Evolutionary conservation across 495 filamentous ascomycete genomes (phyloP), one percentile per base, ranked within the genome.

Genomic region (Aspergillus indologenus): DNA sequence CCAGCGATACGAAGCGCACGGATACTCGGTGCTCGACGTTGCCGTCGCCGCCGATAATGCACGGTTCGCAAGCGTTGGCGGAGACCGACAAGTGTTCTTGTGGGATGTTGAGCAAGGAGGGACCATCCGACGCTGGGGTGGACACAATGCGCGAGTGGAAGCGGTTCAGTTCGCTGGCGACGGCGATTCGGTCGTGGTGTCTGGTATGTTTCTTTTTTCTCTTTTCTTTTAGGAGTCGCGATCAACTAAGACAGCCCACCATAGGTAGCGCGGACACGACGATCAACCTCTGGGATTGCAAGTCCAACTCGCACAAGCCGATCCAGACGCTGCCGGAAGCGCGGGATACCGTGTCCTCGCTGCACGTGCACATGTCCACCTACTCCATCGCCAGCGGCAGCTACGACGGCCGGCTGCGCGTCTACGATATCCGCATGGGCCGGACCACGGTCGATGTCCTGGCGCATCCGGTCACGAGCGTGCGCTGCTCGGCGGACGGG

Each of bases 361-460:
- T 97, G 0, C 81, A 76, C 23, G 73, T 73, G 0, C 73, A 79
- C 53, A 71, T 70, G 69, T 61, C 72, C 18, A 72, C 66, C 0
- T 76, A 77, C 49, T 77, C 75, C 2, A 77, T 79, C 19, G 71
- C 73, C 5, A 78, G 75, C 5, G 93, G 89, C 0, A 91, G 90
- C 69, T 92, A 96, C 40, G 94, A 98, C 73, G 94, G 92, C 19
- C 81, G 87, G 61, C 81, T 92, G 8, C 81, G 95, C 56, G 75
- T 82, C 45, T 98, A 98, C 73, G 94, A 98, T 75, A 65, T 97
- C n/a, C 80, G 92, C 23, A 90, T 85, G 82, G 95, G 94, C 0
- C 75, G 76, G 62, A 78, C 87, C 18, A 81, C 83, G 17, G 84
- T 86, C 5, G 94, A 98, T 75, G 84, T 92, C 3, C 67, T 80